These are phyloP conservation scores for Cubamyces sp. DNA, from an alignment of 768 basidiomycete genomes.

Conservation along the genomic window DNA sequence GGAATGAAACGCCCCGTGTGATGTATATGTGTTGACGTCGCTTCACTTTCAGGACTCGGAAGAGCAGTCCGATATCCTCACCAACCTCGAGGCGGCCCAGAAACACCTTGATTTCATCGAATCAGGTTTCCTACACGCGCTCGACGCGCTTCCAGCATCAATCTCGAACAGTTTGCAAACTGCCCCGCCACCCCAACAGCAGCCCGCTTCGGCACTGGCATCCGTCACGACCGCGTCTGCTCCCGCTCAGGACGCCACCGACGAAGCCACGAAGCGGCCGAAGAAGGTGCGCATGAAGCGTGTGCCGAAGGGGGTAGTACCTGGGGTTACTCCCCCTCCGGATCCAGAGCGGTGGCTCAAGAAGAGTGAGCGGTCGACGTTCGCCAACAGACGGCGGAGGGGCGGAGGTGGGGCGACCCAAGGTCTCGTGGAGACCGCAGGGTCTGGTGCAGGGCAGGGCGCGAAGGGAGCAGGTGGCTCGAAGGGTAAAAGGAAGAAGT, in stretches of 20 bases:
- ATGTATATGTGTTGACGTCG: constrained; percentile 17
- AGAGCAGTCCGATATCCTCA: constrained; percentile 85
- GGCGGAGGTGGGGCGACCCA: constrained; percentile 65
- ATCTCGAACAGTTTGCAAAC: constrained; percentile 61
- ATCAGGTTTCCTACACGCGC: constrained; percentile 63
- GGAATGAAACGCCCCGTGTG: neutral
- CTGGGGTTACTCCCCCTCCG: constrained; percentile 79
- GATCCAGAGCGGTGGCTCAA: constrained; percentile 90
- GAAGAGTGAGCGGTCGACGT: constrained; percentile 76
- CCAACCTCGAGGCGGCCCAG: constrained; percentile 82
- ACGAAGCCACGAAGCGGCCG: constrained; percentile 30
- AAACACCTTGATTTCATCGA: constrained; percentile 85
- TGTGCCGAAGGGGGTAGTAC: constrained; percentile 74
- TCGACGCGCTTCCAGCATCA: constrained; percentile 61
- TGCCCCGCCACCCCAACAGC: constrained; percentile 58
- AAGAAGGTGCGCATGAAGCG: constrained; percentile 65
- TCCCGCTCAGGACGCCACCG: constrained; percentile 22
- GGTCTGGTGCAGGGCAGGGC: constrained; percentile 37
- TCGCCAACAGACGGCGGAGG: constrained; percentile 54
- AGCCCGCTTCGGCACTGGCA: constrained; percentile 34
- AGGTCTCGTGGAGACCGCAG: constrained; percentile 51
- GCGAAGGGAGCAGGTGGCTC: constrained; percentile 37
- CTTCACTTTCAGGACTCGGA: constrained; percentile 65
- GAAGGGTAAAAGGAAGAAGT: constrained; percentile 76
- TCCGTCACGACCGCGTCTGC: constrained; percentile 13